Evolutionary conservation across 768 basidiomycete species (phyloP).

Genomic region (Coprinopsis marcescibilis): DNA sequence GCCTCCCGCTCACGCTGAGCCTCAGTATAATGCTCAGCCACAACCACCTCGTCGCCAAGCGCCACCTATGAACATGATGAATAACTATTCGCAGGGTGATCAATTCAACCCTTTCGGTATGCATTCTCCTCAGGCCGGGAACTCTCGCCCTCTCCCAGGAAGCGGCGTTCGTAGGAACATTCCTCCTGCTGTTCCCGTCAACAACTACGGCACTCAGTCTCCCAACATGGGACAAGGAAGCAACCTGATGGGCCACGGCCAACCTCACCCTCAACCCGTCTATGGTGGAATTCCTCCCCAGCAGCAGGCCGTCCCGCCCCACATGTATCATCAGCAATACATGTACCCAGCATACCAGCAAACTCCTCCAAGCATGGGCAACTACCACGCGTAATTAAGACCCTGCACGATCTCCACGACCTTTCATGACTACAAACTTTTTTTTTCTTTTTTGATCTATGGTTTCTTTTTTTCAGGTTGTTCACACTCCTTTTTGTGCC

Average conservation of each 20-base stretch:
- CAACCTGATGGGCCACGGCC: conserved; percentile 57
- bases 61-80: conserved; percentile 25
- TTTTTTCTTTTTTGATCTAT: conserved; percentile 21
- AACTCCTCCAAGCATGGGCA: conserved; percentile 58
- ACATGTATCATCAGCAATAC: conserved; percentile 67
- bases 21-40: conserved; percentile 43
- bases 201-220: conserved; percentile 55
- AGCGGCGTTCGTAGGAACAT: conserved; percentile 49
- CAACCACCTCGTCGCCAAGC: conserved; percentile 29
- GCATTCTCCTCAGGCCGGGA: conserved; percentile 38
- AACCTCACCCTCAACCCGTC: conserved; percentile 57
- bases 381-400: conserved; percentile 56
- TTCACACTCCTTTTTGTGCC: conserved; percentile 22
- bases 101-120: conserved; percentile 48
- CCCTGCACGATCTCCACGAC: conserved; percentile 25
- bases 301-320: conserved; percentile 44
- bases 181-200: conserved; percentile 37
- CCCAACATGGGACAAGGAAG: conserved; percentile 53
- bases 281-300: conserved; percentile 58
- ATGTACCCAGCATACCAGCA: conserved; percentile 84
- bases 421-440: conserved; percentile 38
- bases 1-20: conserved; percentile 56
- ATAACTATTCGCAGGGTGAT: conserved; percentile 36
- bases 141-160: conserved; percentile 42
- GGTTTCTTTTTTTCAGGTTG: conserved; percentile 18